A percentile compares a stretch with the other conserved stretches of the same genome.
phyloP scores from a whole-genome alignment of 2,329 filamentous ascomycete species.

The Colletotrichum horii region DNA sequence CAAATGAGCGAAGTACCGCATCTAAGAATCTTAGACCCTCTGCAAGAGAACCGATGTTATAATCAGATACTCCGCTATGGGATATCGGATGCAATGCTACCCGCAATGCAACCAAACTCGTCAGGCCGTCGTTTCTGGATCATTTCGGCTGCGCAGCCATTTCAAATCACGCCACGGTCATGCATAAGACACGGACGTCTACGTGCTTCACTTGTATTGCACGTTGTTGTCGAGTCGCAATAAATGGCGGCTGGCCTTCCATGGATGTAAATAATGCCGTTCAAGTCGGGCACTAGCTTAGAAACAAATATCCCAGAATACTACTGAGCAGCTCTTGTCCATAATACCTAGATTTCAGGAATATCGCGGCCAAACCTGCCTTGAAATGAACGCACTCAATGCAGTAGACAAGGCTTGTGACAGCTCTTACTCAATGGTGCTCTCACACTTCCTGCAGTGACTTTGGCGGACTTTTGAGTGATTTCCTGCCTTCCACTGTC shows the following conservation, averaged over 20 bases:
- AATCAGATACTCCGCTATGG: neutral
- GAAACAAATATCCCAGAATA: neutral
- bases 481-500: neutral
- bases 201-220: neutral
- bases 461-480: neutral
- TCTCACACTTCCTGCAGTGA: neutral
- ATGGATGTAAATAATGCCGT: no score
- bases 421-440: neutral
- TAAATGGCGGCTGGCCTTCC: no score
- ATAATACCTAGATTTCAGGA: accelerated
- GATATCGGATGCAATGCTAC: neutral
- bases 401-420: neutral
- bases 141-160: neutral
- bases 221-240: neutral
- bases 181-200: neutral
- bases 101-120: neutral
- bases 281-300: neutral
- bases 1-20: neutral
- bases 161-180: neutral
- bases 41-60: neutral
- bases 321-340: neutral
- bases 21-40: neutral
- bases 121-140: neutral
- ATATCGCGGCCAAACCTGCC: neutral
- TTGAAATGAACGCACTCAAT: neutral